Conservation (phyloP, 1,284 basidiomycete species). For the Amylostereum chailletii region DNA sequence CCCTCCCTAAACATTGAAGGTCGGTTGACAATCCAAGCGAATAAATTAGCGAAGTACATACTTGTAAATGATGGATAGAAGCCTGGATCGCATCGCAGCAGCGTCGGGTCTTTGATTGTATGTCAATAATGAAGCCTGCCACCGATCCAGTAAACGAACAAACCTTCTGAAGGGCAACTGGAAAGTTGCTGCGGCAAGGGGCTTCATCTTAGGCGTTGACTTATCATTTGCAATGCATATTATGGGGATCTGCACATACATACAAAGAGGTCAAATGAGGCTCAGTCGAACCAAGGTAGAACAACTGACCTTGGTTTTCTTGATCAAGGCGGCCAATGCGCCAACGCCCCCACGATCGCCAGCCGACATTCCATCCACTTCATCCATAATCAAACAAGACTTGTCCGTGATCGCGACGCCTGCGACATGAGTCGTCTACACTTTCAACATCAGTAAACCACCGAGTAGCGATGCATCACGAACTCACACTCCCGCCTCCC, state of each 20-base stretch:
- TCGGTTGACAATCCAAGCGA: no score
- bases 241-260: slow-evolving; percentile 72
- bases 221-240: slow-evolving; percentile 97
- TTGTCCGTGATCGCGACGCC: slow-evolving; percentile 71
- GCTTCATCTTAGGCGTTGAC: slow-evolving; percentile 84
- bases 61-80: slow-evolving; percentile 88
- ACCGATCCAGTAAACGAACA: slow-evolving; percentile 12
- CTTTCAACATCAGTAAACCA: background rate
- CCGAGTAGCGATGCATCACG: background rate
- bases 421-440: slow-evolving; percentile 53
- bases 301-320: slow-evolving; percentile 76
- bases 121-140: slow-evolving; percentile 1
- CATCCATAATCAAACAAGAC: slow-evolving; percentile 96
- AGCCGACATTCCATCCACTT: slow-evolving; percentile 98
- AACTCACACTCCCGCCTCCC: slow-evolving; percentile 35
- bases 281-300: background rate
- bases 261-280: background rate
- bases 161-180: slow-evolving; percentile 74
- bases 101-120: slow-evolving; percentile 58
- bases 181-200: slow-evolving; percentile 69
- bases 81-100: slow-evolving; percentile 68
- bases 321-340: slow-evolving; percentile 86
- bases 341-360: slow-evolving; percentile 96
- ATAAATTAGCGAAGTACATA: slow-evolving; percentile 24
- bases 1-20: slow-evolving; percentile 59